Base-by-base conservation (phyloP, 78 protist species). In the Dictyostelium intermedium region DNA sequence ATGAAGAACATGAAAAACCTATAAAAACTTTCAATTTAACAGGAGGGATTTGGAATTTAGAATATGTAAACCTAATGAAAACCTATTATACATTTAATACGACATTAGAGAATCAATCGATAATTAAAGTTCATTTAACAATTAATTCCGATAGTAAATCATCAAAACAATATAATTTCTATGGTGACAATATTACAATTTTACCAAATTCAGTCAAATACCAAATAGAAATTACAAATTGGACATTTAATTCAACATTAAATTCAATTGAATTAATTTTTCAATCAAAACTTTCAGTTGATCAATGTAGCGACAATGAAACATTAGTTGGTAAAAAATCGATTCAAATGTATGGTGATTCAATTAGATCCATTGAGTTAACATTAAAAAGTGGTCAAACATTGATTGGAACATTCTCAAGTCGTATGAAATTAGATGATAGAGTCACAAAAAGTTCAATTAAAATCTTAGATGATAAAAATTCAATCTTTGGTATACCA, bases 151-250 rank as follows among this genome's bases (percentile, higher is more conserved):
- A 41, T 41, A n/a, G 8, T 0, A 77, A 77, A 39, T 47, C 11
- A 41, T 34, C 30, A 41, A 41, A 30, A 39, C 34, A 39, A 39
- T 77, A 41, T 18, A 34, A 72, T 32, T 84, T 84, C 74, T 77
- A 53, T 16, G 80, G 80, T 13, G 83, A 84, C 4, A 20, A 7
- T 1, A 72, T 84, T 23, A 47, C 81, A 27, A 43, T 84, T 61
- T 18, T 72, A 37, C 43, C 56, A 45, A 72, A 84, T 70, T 84
- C 91, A 27, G 82, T 84, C 3, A 84, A 84, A 32, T 84, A 41
- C 43, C 50, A 45, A 73, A 25, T 84, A 20, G 63, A 45, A 25
- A 84, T 84, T 8, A 7, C 18, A 1, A 72, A 72, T 18, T 84
- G 91, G 91, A 18, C 7, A 13, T 84, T 69, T 61, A 1, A 9